Evolutionary conservation across 371 early-diverging fungal genomes (phyloP), one percentile per base, ranked within the genome.

Genomic region (Actinomortierella ambigua): DNA sequence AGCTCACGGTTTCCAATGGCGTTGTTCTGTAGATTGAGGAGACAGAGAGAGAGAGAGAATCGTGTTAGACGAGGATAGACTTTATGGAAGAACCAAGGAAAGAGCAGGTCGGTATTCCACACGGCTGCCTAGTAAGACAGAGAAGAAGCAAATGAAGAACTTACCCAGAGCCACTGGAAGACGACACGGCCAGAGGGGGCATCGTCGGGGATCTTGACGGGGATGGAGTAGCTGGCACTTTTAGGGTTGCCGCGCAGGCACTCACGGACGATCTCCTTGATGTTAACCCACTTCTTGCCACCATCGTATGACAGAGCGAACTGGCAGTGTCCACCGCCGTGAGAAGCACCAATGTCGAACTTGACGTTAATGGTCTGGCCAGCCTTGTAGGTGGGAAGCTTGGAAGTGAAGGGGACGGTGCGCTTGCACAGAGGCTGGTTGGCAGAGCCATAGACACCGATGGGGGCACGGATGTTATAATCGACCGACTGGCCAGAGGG

Each of bases 271-370:
- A 80, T 69, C 17, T 80, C 80, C 28, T 85, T 66, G 44, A 89
- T 28, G 6, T 85, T 87, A 11, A 86, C 85, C 57, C 78, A 88
- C 6, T 65, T 80, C 20, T 75, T 65, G n/a, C 80, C 87, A 27
- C 70, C 75, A 61, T 90, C 86, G 42, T 82, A 84, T 0, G 86
- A 84, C 5, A 90, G 53, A 1, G 88, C 76, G 65, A 87, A 87
- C 61, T 87, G 85, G 57, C 89, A 88, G 61, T 85, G 85, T 28
- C 89, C 88, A 46, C 88, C 88, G 39, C 76, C 71, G 54, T 82
- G 83, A 0, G 60, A 4, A 20, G 70, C 69, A 5, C 65, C 61
- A 34, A 65, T 55, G 1, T 44, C 52, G 40, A 82, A 81, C 23
- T 75, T 47, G 44, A 82, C 78, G 9, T 61, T 59, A 29, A 86